Base-by-base conservation (phyloP, 148 eudicot genomes). In the Vaccinium macrocarpon region DNA sequence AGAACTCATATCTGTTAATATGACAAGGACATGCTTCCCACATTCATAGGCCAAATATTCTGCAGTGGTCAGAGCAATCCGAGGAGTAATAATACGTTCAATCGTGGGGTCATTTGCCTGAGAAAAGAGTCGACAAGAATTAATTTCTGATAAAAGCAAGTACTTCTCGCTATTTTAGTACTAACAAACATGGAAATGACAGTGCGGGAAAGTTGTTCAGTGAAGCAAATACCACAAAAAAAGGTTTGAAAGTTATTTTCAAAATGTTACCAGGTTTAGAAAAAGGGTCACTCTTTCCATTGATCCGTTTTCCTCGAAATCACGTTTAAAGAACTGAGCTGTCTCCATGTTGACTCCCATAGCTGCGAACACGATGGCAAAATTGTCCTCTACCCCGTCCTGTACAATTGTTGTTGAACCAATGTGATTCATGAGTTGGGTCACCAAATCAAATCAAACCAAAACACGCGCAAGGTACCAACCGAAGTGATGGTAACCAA, bases 331-430 rank as follows among this genome's bases (percentile, higher is more conserved):
- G 85, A 97, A 97, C 89, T 97, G 99, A 56, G 99, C 98, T 21
- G 98, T 97, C 91, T 95, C 99, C 99, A 97, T 97, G 89, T 97
- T 97, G 82, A 97, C 99, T 85, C 99, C 99, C 99, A 97, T 97
- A 72, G 99, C 99, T 42, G 99, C 99, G 90, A 97, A 97, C 25
- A 97, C 98, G 90, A 97, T 97, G 84, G 99, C 99, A 93, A 97
- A 97, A 86, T 95, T 95, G 91, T 97, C 99, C 86, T 97, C 99
- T 90, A 87, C 97, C 49, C 84, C 93, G 81, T 85, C 93, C 95
- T 95, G 87, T 55, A 84, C 14, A 81, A 61, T 53, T 76, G 71
- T 25, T 42, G 48, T 53, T 52, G 1, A 25, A 81, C 38, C 42
- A 46, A 59, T 57, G 46, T 74, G 66, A 83, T 21, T 18, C 27